phyloP scores from a whole-genome alignment of 495 filamentous ascomycete genomes.

The Pseudotulostoma volvatum region DNA sequence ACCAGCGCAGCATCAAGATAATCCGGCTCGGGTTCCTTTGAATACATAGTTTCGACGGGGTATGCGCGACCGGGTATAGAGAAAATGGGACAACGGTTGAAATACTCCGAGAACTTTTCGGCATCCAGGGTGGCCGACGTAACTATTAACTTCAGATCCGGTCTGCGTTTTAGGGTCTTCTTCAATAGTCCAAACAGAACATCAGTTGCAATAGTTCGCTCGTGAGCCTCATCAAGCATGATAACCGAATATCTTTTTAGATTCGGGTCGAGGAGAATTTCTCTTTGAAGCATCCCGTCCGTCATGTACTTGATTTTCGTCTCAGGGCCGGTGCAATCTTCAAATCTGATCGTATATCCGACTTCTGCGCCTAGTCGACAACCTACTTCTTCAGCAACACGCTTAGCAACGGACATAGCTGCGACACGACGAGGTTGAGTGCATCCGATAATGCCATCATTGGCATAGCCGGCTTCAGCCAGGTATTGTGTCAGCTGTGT shows the following conservation, averaged over 20 bases:
- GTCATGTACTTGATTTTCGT: conserved; percentile 99
- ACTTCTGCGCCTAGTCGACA: conserved; percentile 83
- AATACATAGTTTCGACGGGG: conserved; percentile 91
- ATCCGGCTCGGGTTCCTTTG: conserved; percentile 83
- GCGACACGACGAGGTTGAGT: conserved; percentile 95
- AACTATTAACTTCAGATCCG: conserved; percentile 87
- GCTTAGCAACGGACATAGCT: conserved; percentile 91
- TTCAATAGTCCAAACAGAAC: conserved; percentile 88
- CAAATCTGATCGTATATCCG: conserved; percentile 95
- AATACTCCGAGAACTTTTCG: conserved; percentile 93
- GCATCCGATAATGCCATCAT: conserved; percentile 86
- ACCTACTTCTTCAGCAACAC: conserved; percentile 92
- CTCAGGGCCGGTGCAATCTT: conserved; percentile 77
- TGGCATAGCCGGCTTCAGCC: conserved; percentile 79
- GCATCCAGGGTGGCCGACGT: conserved; percentile 93
- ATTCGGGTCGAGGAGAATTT: conserved; percentile 80
- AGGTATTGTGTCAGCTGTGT: conserved; percentile 93
- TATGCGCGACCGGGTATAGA: conserved; percentile 89
- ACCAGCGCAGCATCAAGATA: conserved; percentile 91
- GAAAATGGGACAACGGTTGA: conserved; percentile 88
- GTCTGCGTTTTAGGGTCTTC: conserved; percentile 72
- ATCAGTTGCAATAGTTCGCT: conserved; percentile 91
- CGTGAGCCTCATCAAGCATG: conserved; percentile 97
- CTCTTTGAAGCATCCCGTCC: conserved; percentile 92
- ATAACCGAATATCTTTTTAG: conserved; percentile 83